These are phyloP conservation scores for Fusarium hostae DNA, from an alignment of 2,329 filamentous ascomycete genomes.

Conservation along the genomic window DNA sequence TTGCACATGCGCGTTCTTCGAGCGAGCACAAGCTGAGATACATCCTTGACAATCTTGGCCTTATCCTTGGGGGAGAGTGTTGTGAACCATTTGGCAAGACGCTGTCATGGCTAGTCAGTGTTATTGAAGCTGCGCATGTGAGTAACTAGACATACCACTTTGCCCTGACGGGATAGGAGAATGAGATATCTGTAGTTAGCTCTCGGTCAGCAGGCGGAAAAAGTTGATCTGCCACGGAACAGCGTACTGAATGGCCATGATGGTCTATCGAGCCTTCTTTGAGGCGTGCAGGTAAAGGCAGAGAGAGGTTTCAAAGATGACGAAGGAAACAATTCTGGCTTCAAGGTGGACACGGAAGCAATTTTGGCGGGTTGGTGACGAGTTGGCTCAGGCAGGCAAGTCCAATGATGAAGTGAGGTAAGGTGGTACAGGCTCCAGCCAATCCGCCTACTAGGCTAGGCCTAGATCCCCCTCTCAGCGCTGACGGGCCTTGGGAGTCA, in stretches of 20 bases:
- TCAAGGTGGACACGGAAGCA: slow-evolving; percentile 43
- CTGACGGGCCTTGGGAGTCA: slow-evolving; percentile 1
- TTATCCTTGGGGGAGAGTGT: slow-evolving; percentile 98
- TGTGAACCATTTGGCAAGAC: slow-evolving; percentile 99
- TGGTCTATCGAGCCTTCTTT: slow-evolving; percentile 41
- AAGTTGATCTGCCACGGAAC: slow-evolving; percentile 15
- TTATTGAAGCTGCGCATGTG: slow-evolving; percentile 13
- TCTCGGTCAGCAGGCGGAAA: slow-evolving; percentile 36
- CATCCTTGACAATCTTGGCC: slow-evolving; percentile 99
- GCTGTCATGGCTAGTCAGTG: slow-evolving; percentile 64
- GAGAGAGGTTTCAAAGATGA: slow-evolving; percentile 32
- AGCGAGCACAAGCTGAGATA: slow-evolving; percentile 95
- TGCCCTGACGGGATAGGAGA: slow-evolving; percentile 96
- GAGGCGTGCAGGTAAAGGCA: slow-evolving; percentile 35
- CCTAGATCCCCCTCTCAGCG: background rate
- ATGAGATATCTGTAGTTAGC: slow-evolving; percentile 82
- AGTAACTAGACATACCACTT: slow-evolving; percentile 80
- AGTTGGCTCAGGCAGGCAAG: slow-evolving; percentile 23
- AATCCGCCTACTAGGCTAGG: background rate
- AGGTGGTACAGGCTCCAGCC: slow-evolving; percentile 10
- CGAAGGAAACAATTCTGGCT: slow-evolving; percentile 41
- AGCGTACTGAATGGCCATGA: slow-evolving; percentile 60
- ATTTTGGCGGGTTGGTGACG: slow-evolving; percentile 47
- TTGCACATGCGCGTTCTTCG: slow-evolving; percentile 99
- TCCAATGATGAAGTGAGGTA: slow-evolving; percentile 24